phyloP scores from a whole-genome alignment of 495 filamentous ascomycete species.

The Aspergillus affinis region DNA sequence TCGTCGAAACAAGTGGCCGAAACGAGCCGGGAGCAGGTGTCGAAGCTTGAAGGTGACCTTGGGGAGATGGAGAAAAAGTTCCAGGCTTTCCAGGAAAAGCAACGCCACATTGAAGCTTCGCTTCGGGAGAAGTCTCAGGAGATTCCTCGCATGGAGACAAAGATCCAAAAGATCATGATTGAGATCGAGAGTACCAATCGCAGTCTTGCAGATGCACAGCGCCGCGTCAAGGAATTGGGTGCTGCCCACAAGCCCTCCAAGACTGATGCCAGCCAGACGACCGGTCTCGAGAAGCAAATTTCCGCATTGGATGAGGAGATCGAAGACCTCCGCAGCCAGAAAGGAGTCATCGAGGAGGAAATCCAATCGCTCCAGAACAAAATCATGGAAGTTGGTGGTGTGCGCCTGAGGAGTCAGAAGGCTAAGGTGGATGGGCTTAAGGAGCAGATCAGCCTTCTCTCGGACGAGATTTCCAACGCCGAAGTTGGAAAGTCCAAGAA shows the following conservation, averaged over 20 bases:
- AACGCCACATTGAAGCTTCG: conserved; percentile 69
- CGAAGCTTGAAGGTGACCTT: conserved; percentile 80
- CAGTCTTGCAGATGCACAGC: conserved; percentile 80
- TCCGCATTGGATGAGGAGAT: conserved; percentile 73
- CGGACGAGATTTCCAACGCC: conserved; percentile 77
- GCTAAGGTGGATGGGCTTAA: conserved; percentile 90
- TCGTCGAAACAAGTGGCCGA: conserved; percentile 89
- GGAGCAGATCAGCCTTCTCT: conserved; percentile 77
- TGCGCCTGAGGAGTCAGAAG: conserved; percentile 85
- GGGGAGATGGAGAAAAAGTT: conserved; percentile 81
- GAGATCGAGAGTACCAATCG: conserved; percentile 84
- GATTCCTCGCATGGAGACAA: conserved; percentile 81
- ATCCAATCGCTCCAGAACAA: conserved; percentile 89
- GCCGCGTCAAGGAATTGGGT: conserved; percentile 76
- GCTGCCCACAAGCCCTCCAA: conserved; percentile 77
- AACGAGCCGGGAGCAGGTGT: conserved; percentile 80
- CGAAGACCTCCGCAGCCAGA: conserved; percentile 76
- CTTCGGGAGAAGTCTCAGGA: conserved; percentile 74
- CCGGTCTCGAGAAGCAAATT: conserved; percentile 73
- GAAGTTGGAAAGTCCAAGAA: conserved; percentile 86
- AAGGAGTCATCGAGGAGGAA: conserved; percentile 81
- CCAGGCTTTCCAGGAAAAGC: conserved; percentile 75
- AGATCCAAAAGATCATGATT: conserved; percentile 86
- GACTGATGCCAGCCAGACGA: conserved; percentile 68
- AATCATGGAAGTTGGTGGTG: conserved; percentile 97